phyloP scores from a whole-genome alignment of 768 basidiomycete species.

The Phallus indusiatus region DNA sequence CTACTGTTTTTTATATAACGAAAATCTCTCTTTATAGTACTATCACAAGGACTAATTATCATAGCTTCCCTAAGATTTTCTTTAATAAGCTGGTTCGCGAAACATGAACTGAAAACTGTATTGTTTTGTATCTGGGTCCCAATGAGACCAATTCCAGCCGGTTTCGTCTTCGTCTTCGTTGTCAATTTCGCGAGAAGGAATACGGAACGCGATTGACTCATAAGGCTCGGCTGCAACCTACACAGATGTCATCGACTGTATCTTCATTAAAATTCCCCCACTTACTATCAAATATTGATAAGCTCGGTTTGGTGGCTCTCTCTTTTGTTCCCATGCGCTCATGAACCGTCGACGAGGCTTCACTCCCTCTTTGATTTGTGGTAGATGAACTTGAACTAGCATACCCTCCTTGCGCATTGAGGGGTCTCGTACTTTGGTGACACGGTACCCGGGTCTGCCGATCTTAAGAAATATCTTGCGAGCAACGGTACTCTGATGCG shows the following conservation, averaged over 20 bases:
- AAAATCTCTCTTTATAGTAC: not conserved
- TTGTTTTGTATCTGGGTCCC: constrained; percentile 99
- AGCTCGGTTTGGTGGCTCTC: constrained; percentile 89
- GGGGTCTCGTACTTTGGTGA: constrained; percentile 91
- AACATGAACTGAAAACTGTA: constrained; percentile 99
- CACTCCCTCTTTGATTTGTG: constrained; percentile 84
- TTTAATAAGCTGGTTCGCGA: constrained; percentile 14
- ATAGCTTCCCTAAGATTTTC: not conserved
- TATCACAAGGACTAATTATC: not conserved
- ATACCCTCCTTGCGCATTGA: constrained; percentile 91
- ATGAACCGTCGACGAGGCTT: constrained; percentile 85
- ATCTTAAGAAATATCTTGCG: constrained; percentile 97
- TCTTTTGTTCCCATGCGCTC: constrained; percentile 96
- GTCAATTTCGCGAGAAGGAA: constrained; percentile 95
- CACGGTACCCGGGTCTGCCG: constrained; percentile 88
- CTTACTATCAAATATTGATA: constrained; percentile 96
- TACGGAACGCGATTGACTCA: constrained; percentile 98
- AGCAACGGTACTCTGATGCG: constrained; percentile 61
- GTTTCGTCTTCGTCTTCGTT: constrained; percentile 82
- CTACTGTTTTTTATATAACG: no score
- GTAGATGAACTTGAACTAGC: constrained; percentile 94
- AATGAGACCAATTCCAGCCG: constrained; percentile 96
- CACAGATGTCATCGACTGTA: not conserved
- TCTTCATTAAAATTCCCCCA: constrained; percentile 13
- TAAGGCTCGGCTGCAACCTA: constrained; percentile 99